Percentiles rank a stretch among this genome's conserved stretches.
These are phyloP conservation scores for Phlebiopsis flavidoalba DNA, from an alignment of 768 basidiomycete species.

Conservation along the genomic window DNA sequence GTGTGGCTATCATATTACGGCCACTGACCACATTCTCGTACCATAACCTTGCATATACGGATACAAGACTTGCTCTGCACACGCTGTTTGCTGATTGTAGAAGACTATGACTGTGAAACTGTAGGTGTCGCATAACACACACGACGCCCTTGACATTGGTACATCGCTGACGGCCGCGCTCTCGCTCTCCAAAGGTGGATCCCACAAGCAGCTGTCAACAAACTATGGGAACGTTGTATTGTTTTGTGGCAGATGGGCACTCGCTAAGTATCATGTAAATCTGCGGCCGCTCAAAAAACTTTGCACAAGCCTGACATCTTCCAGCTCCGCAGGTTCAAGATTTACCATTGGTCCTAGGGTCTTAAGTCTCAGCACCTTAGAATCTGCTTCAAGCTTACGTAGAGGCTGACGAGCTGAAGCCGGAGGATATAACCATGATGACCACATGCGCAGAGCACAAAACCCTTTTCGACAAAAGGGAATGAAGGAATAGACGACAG, in stretches of 20 bases:
- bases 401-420: slow-evolving; percentile 29
- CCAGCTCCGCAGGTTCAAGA: slow-evolving; percentile 45
- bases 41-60: slow-evolving; percentile 61
- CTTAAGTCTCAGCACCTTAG: slow-evolving; percentile 47
- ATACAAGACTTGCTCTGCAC: slow-evolving; percentile 61
- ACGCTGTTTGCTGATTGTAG: slow-evolving; percentile 56
- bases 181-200: slow-evolving; percentile 50
- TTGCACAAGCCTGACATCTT: background rate
- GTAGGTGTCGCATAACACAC: slow-evolving; percentile 50
- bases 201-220: slow-evolving; percentile 75
- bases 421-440: slow-evolving; percentile 22
- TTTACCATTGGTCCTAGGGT: slow-evolving; percentile 43
- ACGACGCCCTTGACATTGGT: background rate
- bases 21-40: slow-evolving; percentile 53
- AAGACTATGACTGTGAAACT: slow-evolving; percentile 75
- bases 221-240: slow-evolving; percentile 77
- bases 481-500: slow-evolving; percentile 84
- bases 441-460: slow-evolving; percentile 70
- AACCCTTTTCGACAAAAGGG: slow-evolving; percentile 66
- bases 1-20: slow-evolving; percentile 62
- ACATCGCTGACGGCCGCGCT: background rate
- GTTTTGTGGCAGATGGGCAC: slow-evolving; percentile 61
- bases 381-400: slow-evolving; percentile 40
- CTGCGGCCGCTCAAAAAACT: background rate
- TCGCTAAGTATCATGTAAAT: slow-evolving; percentile 61